These are phyloP conservation scores for Thermomucor indicae-seudaticae DNA, from an alignment of 371 early-diverging fungal species.

Conservation along the genomic window DNA sequence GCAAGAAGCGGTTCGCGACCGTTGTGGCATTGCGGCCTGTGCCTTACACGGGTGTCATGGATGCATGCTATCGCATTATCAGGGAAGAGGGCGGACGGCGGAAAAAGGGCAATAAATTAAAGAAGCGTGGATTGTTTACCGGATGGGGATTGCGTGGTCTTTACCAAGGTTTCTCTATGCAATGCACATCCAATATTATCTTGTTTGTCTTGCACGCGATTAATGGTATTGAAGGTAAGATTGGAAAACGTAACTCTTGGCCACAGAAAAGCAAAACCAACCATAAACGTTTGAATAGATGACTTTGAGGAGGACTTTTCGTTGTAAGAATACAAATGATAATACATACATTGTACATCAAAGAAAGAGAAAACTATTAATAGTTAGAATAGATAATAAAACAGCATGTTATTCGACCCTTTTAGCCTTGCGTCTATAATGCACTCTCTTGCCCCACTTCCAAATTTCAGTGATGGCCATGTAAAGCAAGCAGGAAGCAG, in stretches of 20 bases:
- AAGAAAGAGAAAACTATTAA: too few species aligned
- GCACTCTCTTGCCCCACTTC: slow-evolving; percentile 34
- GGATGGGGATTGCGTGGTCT: slow-evolving; percentile 67
- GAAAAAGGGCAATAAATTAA: slow-evolving; percentile 13
- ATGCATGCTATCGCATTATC: slow-evolving; percentile 75
- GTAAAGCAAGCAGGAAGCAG: slow-evolving; percentile 57
- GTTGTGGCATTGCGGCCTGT: slow-evolving; percentile 72
- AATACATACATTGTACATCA: background rate
- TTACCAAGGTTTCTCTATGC: slow-evolving; percentile 76
- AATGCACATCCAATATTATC: slow-evolving; percentile 59
- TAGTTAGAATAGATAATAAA: too few species aligned
- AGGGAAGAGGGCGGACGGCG: slow-evolving; percentile 77
- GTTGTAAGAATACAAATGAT: background rate
- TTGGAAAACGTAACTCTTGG: background rate
- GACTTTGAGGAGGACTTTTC: slow-evolving; percentile 26
- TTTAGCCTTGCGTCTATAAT: background rate
- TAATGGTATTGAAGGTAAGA: slow-evolving; percentile 52
- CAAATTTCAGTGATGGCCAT: slow-evolving; percentile 56
- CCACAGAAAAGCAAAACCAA: background rate
- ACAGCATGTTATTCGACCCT: too few species aligned
- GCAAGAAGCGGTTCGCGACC: slow-evolving; percentile 64
- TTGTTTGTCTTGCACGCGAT: slow-evolving; percentile 59
- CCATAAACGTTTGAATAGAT: background rate
- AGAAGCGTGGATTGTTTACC: slow-evolving; percentile 19
- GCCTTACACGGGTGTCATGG: slow-evolving; percentile 82